Base-by-base conservation (phyloP, 2,329 filamentous ascomycete genomes). In the Monosporascus sp. region DNA sequence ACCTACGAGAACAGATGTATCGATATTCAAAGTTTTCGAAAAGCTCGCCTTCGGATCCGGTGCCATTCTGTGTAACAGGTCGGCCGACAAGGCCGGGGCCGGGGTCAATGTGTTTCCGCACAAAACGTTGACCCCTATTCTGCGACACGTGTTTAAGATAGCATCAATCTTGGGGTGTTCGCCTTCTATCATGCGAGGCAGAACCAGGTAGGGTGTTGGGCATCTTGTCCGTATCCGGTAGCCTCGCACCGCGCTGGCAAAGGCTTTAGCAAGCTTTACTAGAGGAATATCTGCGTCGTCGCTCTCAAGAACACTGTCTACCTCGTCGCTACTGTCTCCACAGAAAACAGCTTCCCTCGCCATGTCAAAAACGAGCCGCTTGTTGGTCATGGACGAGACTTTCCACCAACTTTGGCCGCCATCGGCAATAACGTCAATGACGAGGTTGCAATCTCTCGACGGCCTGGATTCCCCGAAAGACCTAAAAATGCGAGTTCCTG, bases 1-100 rank as follows among this genome's bases (percentile, higher is more conserved):
- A 5, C 87, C 87, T 5, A 92, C 78, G 6, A 92, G 76, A 47
- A 90, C 81, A 1, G 87, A 90, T 51, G 82, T 85, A 66, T 87
- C 84, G 52, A 87, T 77, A 62, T 87, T 85, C 28, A 86, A 55
- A 37, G 61, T 51, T 26, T 60, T 37, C 0, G 63, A 60, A 44
- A 67, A 63, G 15, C 51, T 58, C 14, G 59, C 55, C 41, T 52
- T 61, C 7, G 65, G 66, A 26, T 57, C 60, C 24, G 67, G 65
- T 17, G 60, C 61, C 65, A 69, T 68, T 44, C 35, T 43, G 35
- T 56, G 43, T 41, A 68, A 59, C 17, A 67, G 54, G 18, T 47
- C 51, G 22, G 59, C 44, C 1, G 62, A 59, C 4, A 69, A 48
- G 14, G 58, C 57, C 2, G 53, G 54, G 11, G 58, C 53, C 8